Percentiles rank a stretch among this genome's conserved stretches.
These are phyloP conservation scores for Boletus mariae DNA, from an alignment of 1,284 basidiomycete genomes.

Conservation along the genomic window DNA sequence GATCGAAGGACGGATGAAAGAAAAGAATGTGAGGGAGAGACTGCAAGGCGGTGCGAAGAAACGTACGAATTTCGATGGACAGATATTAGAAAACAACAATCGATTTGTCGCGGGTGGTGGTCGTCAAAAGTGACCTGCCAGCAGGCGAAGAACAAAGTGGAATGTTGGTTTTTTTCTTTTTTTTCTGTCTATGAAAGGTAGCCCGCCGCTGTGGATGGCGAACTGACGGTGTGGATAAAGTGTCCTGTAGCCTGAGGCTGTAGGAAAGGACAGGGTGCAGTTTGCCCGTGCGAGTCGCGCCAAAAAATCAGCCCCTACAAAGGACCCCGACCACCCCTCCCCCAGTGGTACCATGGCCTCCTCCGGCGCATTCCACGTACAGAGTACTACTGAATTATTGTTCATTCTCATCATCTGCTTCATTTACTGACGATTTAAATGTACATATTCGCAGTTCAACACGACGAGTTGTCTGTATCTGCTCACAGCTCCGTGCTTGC, in stretches of 20 bases:
- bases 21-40: constrained; percentile 5
- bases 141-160: constrained; percentile 60
- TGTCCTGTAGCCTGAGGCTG: constrained; percentile 38
- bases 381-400: background rate
- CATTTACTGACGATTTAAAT: background rate
- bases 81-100: constrained; percentile 36
- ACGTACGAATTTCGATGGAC: constrained; percentile 43
- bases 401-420: background rate
- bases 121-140: constrained; percentile 87
- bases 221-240: constrained; percentile 14
- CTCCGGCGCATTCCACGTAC: background rate
- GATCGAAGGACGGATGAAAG: constrained; percentile 13
- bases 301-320: constrained; percentile 31
- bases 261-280: constrained; percentile 37
- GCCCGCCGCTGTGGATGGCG: constrained; percentile 32
- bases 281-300: constrained; percentile 31
- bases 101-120: constrained; percentile 61
- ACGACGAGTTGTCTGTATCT: background rate
- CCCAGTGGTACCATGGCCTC: constrained; percentile 12
- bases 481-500: background rate
- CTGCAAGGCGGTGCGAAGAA: constrained; percentile 23
- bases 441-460: background rate
- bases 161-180: constrained; percentile 26
- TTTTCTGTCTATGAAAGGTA: constrained; percentile 35
- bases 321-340: constrained; percentile 27